Percentiles rank a stretch among this genome's conserved stretches.
phyloP scores from a whole-genome alignment of 208 protist species.

The Trypanosoma congolense region DNA sequence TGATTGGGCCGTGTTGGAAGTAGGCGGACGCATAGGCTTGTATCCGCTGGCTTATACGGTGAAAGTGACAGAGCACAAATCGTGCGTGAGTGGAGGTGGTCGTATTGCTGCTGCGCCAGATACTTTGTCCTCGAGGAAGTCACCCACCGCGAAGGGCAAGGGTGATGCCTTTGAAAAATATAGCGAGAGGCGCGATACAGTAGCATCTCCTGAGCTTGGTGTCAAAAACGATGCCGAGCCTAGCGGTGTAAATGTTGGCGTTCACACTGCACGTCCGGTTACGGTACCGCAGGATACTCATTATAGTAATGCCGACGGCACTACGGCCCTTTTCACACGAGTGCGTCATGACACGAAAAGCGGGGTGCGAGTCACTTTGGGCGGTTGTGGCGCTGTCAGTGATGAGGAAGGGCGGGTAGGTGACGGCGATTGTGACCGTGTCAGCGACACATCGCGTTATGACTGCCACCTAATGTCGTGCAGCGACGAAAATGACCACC shows the following conservation, averaged over 20 bases:
- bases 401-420: background rate
- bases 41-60: conserved; percentile 14
- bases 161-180: too few species aligned
- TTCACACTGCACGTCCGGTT: too few species aligned
- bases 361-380: background rate
- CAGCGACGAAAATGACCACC: background rate
- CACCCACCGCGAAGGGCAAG: too few species aligned
- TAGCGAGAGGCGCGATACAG: too few species aligned
- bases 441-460: too few species aligned
- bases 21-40: conserved; percentile 7
- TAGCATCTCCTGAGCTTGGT: too few species aligned
- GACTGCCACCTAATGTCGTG: too few species aligned
- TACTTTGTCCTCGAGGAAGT: too few species aligned
- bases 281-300: too few species aligned
- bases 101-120: background rate
- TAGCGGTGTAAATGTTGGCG: too few species aligned
- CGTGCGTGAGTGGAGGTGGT: background rate
- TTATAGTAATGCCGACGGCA: background rate
- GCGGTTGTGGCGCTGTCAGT: background rate
- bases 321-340: background rate
- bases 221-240: too few species aligned
- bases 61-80: background rate
- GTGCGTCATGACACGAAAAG: background rate
- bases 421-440: too few species aligned
- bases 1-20: conserved; percentile 11